phyloP scores from a whole-genome alignment of 306 rosid species.

The Trichosanthes cucumerina region DNA sequence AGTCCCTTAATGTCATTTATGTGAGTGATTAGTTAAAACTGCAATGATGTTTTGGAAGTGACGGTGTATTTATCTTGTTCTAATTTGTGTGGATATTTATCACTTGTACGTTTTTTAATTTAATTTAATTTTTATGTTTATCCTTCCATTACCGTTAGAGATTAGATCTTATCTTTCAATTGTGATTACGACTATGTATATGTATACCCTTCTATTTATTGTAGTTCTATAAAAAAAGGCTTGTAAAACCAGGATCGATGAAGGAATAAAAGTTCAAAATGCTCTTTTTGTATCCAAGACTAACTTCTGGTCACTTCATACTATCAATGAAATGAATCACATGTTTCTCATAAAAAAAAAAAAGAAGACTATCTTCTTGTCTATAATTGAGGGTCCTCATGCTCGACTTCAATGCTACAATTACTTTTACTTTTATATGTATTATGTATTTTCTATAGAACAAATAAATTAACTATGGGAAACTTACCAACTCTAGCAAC shows the following conservation, averaged over 20 bases:
- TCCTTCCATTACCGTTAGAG: neutral
- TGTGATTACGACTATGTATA: neutral
- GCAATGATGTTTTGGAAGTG: neutral
- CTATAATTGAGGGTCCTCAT: too few species aligned
- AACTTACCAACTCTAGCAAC: too few species aligned
- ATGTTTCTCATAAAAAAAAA: too few species aligned
- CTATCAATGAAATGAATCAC: too few species aligned
- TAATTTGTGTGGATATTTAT: neutral
- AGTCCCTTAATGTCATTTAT: neutral
- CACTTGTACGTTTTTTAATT: neutral
- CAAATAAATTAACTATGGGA: too few species aligned
- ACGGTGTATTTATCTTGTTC: neutral
- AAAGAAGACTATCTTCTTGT: too few species aligned
- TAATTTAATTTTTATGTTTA: neutral
- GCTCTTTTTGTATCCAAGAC: neutral
- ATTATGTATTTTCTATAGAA: too few species aligned
- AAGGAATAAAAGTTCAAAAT: neutral
- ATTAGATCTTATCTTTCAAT: neutral
- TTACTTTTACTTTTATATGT: too few species aligned
- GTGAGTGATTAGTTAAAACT: neutral
- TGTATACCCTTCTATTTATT: neutral
- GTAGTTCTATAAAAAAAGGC: neutral
- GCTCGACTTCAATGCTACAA: too few species aligned
- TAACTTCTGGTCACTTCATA: too few species aligned
- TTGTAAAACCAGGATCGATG: neutral